Base-by-base conservation (phyloP, 371 early-diverging fungal species). In the Actinomucor elegans region DNA sequence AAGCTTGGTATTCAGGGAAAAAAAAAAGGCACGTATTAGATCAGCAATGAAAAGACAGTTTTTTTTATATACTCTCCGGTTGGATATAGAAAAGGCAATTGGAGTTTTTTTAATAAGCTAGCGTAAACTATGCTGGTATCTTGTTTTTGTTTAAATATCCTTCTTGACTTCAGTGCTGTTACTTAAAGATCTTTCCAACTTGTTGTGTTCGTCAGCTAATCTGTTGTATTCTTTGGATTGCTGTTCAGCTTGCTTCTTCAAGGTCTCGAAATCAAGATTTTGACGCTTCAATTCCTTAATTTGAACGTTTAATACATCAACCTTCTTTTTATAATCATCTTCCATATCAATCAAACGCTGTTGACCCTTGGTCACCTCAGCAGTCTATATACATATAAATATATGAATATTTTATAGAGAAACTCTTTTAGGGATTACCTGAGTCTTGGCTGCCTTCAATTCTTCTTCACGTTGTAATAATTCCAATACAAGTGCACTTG, bases 231-330 rank as follows among this genome's bases (percentile, higher is more conserved):
- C 90, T 24, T 75, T 54, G 42, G 78, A 65, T 52, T 80, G 84
- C 55, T 84, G 78, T 41, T 72, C 75, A 6, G 87, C 87, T 68
- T 93, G 92, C 66, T 88, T 87, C 73, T 88, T 89, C 50, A 93
- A 66, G 18, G 79, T 84, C 34, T 86, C 90, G 45, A 77, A 75
- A 43, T 92, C 87, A 23, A 61, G 52, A 14, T 77, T 61, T 71
- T 82, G 69, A 58, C 77, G 66, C 58, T 81, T 69, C 38, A 79
- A 63, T 49, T 77, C 73, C 42, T 69, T 64, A 20, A 86, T 58
- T 64, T 86, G 70, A 14, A 45, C 47, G 11, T 40, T 57, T 14
- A 66, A 48, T 15, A 42, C 52, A 20, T 55, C 59, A 6, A 67
- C 52, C 18, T 65, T 46, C 12, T 55, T 54, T 34, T 67, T 59